These are phyloP conservation scores for Pulveroboletus sp. DNA, from an alignment of 768 basidiomycete genomes.

Conservation along the genomic window DNA sequence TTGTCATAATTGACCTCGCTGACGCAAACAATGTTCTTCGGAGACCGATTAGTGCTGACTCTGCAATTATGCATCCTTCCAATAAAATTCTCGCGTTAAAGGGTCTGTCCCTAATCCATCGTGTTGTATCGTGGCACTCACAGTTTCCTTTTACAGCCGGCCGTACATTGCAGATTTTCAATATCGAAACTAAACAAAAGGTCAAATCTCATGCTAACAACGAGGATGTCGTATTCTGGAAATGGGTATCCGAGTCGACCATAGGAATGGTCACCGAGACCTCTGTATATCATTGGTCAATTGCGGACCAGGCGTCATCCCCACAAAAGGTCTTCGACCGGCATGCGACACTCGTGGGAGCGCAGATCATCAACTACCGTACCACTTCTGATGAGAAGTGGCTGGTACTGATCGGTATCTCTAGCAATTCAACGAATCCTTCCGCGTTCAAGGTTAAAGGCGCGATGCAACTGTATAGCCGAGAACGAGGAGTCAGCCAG, in stretches of 20 bases:
- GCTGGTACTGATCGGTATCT: constrained; percentile 94
- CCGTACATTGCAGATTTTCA: constrained; percentile 95
- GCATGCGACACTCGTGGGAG: constrained; percentile 87
- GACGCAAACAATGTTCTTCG: constrained; percentile 97
- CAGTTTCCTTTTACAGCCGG: constrained; percentile 50
- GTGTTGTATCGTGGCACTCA: constrained; percentile 2
- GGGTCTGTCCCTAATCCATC: constrained; percentile 39
- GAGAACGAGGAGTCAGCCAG: constrained; percentile 90
- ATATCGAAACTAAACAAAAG: constrained; percentile 96
- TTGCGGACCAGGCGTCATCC: constrained; percentile 64
- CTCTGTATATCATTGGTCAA: constrained; percentile 89
- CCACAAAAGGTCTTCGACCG: constrained; percentile 96
- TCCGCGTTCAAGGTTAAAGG: constrained; percentile 99
- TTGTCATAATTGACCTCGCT: constrained; percentile 96
- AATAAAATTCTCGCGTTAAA: constrained; percentile 97
- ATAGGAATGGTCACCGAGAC: constrained; percentile 95
- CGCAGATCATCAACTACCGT: constrained; percentile 99
- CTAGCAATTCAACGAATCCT: constrained; percentile 87
- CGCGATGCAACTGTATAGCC: constrained; percentile 93
- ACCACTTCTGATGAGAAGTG: constrained; percentile 91
- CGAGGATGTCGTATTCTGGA: constrained; percentile 98
- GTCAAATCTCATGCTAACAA: constrained; percentile 92
- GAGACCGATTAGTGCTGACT: constrained; percentile 95
- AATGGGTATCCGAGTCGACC: constrained; percentile 89
- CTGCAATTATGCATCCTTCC: constrained; percentile 96